phyloP scores from a whole-genome alignment of 305 asterid species.

The Fraxinus angustifolia region DNA sequence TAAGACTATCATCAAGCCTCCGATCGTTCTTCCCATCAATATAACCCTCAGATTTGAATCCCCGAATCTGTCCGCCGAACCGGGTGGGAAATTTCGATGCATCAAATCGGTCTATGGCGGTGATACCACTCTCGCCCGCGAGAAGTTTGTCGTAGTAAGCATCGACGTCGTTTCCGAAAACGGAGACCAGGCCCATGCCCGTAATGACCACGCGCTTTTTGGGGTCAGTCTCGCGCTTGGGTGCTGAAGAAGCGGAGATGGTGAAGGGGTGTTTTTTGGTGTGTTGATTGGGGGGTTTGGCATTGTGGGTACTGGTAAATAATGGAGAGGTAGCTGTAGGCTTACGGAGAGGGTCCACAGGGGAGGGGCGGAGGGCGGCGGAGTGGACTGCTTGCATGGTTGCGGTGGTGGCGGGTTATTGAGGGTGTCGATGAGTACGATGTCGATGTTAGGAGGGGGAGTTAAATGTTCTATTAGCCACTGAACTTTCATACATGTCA shows the following conservation, averaged over 20 bases:
- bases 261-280: constrained; percentile 35
- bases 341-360: constrained; percentile 44
- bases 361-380: constrained; percentile 48
- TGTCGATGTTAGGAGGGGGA: neutral
- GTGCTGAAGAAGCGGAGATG: constrained; percentile 58
- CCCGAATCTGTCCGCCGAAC: constrained; percentile 96
- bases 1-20: constrained; percentile 78
- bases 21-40: constrained; percentile 93
- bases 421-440: constrained; percentile 15
- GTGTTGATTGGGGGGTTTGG: constrained; percentile 27
- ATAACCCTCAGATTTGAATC: constrained; percentile 68
- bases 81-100: constrained; percentile 80
- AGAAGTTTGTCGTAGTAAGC: constrained; percentile 74
- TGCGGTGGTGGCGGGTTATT: constrained; percentile 23
- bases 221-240: constrained; percentile 84
- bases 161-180: constrained; percentile 82
- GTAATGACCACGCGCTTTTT: constrained; percentile 92
- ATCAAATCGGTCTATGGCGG: constrained; percentile 75
- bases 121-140: constrained; percentile 92
- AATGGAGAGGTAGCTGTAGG: constrained; percentile 27
- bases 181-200: constrained; percentile 93
- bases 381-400: constrained; percentile 59
- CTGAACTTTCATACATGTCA: too few relatives aligned
- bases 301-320: constrained; percentile 27
- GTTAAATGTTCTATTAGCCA: too few relatives aligned